These are phyloP conservation scores for Macrolepiota fuliginosa DNA, from an alignment of 768 basidiomycete genomes.

Conservation along the genomic window DNA sequence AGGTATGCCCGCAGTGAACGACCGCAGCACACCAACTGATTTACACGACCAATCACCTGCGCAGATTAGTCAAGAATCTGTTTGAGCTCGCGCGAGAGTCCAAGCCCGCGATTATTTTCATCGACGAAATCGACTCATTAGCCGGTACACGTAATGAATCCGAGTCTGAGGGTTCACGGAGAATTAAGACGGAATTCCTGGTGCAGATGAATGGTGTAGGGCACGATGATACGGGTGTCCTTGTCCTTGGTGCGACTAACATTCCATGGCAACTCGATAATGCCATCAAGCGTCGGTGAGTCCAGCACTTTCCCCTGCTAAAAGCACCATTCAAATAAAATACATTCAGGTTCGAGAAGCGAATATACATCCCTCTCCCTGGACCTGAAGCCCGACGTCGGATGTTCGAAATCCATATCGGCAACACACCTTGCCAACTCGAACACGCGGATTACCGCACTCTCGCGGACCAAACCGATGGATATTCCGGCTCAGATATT, in stretches of 20 bases:
- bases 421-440: slow-evolving; percentile 87
- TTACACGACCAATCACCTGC: slow-evolving; percentile 2
- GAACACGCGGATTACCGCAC: slow-evolving; percentile 71
- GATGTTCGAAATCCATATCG: slow-evolving; percentile 98
- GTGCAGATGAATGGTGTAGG: slow-evolving; percentile 99
- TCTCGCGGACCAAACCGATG: slow-evolving; percentile 86
- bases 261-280: slow-evolving; percentile 98
- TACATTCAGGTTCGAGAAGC: slow-evolving; percentile 80
- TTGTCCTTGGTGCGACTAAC: slow-evolving; percentile 96
- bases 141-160: slow-evolving; percentile 93
- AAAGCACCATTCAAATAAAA: neutral
- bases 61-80: slow-evolving; percentile 89
- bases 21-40: neutral
- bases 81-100: slow-evolving; percentile 95
- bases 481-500: slow-evolving; percentile 95
- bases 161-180: slow-evolving; percentile 95
- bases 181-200: slow-evolving; percentile 96
- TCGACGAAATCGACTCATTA: slow-evolving; percentile 97
- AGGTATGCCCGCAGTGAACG: slow-evolving; percentile 51
- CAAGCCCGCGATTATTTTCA: slow-evolving; percentile 98
- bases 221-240: slow-evolving; percentile 93
- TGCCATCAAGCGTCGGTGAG: slow-evolving; percentile 92
- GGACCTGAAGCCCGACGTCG: slow-evolving; percentile 86
- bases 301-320: neutral
- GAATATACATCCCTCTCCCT: slow-evolving; percentile 97